Base-by-base conservation (phyloP, 2,329 filamentous ascomycete genomes). In the Pseudocercospora pini-densiflorae region DNA sequence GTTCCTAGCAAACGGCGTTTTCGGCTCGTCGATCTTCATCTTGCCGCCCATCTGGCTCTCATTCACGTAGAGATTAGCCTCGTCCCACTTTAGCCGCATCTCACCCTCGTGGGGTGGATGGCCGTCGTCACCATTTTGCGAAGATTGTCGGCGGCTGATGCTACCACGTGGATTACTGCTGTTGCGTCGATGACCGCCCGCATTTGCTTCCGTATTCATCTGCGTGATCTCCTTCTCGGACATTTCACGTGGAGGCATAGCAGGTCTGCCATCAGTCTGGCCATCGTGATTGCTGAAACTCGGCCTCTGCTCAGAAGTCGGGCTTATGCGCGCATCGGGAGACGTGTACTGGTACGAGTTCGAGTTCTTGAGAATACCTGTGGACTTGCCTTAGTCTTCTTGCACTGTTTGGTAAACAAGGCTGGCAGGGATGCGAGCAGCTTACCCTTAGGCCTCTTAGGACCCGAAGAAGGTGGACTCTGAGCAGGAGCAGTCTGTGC, bases 1-100 rank as follows among this genome's bases (percentile, higher is more conserved):
- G 76, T 93, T 92, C 76, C 90, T 91, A 40, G 93, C 95, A 78
- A 94, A 99, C 4, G 95, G 95, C 7, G 95, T 99, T 86, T 99
- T 99, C 68, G 95, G 95, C 83, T 99, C 95, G 72, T 93, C 92
- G 71, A 99, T 99, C 85, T 98, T 99, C 95, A 99, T 99, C 66
- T 94, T 97, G 68, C 91, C 90, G 66, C 90, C 93, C 80, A 92
- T 94, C 81, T 98, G 93, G 80, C 98, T 94, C 82, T 99, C 95
- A 7, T 95, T 95, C 61, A 99, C 87, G 81, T 97, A 99, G 33
- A 99, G 87, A 77, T 99, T 99, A 54, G 92, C 95, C 83, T 99
- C 95, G 79, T 99, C 95, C 95, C 95, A 99, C 82, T 97, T 97
- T 72, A 99, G 85, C 69, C 93, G 90, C 69, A 92, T 90, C 65